Conservation (phyloP, 257 asterid genomes). For the Scutellaria galericulata region DNA sequence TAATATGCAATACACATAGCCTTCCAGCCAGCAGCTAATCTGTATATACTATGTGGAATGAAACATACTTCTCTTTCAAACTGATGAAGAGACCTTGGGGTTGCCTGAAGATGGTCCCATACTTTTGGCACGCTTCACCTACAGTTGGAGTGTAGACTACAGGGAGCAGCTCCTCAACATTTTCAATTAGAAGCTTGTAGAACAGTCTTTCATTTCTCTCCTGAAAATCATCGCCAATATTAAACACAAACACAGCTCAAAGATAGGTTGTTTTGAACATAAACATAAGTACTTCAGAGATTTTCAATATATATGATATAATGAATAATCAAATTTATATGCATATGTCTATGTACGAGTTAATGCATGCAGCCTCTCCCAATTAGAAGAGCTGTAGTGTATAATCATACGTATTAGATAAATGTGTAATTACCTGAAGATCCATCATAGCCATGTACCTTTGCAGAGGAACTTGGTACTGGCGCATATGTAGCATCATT, state of each 20-base stretch:
- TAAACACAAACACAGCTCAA: constrained; percentile 1
- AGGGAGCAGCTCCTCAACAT: constrained; percentile 97
- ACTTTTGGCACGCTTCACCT: constrained; percentile 98
- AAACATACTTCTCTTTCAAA: constrained; percentile 82
- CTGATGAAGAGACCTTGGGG: constrained; percentile 99
- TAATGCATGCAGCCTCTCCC: too few species aligned
- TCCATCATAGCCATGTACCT: constrained; percentile 99
- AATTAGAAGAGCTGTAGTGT: neutral
- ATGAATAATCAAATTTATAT: neutral
- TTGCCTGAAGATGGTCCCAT: constrained; percentile 93
- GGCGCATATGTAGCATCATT: constrained; percentile 91
- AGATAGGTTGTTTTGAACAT: too few species aligned
- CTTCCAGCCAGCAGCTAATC: constrained; percentile 13
- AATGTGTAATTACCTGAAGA: constrained; percentile 73
- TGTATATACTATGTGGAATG: neutral
- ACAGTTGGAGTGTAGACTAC: constrained; percentile 99
- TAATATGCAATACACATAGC: constrained; percentile 11
- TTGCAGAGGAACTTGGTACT: constrained; percentile 92
- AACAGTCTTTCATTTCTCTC: constrained; percentile 89
- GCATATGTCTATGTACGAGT: too few species aligned
- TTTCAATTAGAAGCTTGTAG: constrained; percentile 92
- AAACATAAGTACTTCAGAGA: too few species aligned
- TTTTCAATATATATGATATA: neutral
- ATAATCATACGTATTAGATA: neutral
- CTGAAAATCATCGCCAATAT: constrained; percentile 44